These are phyloP conservation scores for Antrodiella citrinella DNA, from an alignment of 768 basidiomycete species.

Conservation along the genomic window DNA sequence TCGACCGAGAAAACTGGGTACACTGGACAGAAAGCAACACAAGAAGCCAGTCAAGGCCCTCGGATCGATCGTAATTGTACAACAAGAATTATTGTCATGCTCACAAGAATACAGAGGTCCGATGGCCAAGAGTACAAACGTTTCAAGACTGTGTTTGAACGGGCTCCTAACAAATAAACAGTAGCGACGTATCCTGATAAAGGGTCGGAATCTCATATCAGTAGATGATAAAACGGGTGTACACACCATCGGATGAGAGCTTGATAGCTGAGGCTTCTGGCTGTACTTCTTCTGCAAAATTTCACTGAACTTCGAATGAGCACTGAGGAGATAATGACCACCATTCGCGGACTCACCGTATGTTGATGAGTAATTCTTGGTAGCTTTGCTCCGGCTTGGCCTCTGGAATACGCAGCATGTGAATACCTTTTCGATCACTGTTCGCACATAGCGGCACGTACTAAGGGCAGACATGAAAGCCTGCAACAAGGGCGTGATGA, in stretches of 20 bases:
- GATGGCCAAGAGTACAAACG: no score
- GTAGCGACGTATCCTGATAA: conserved; percentile 24
- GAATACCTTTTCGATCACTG: no score
- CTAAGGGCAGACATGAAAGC: conserved; percentile 58
- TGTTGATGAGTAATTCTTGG: conserved; percentile 46
- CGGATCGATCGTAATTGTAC: no score
- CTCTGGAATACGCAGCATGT: background rate
- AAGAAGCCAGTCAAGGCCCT: no score
- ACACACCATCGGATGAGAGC: conserved; percentile 63
- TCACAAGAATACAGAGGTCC: no score
- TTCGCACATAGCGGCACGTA: conserved; percentile 29
- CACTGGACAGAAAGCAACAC: no score
- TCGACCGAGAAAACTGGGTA: no score
- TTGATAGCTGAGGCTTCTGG: conserved; percentile 66
- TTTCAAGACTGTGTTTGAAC: background rate
- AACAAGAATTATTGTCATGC: no score
- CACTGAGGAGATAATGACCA: background rate
- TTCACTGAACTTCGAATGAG: conserved; percentile 26
- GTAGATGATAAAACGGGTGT: no score
- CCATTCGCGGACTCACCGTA: conserved; percentile 34
- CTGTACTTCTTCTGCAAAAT: conserved; percentile 55
- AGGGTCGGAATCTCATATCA: no score
- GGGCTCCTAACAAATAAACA: conserved; percentile 22
- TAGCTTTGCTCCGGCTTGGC: conserved; percentile 53
- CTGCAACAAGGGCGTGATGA: conserved; percentile 16